phyloP scores from a whole-genome alignment of 2,329 filamentous ascomycete species.

The Apiospora sp. region DNA sequence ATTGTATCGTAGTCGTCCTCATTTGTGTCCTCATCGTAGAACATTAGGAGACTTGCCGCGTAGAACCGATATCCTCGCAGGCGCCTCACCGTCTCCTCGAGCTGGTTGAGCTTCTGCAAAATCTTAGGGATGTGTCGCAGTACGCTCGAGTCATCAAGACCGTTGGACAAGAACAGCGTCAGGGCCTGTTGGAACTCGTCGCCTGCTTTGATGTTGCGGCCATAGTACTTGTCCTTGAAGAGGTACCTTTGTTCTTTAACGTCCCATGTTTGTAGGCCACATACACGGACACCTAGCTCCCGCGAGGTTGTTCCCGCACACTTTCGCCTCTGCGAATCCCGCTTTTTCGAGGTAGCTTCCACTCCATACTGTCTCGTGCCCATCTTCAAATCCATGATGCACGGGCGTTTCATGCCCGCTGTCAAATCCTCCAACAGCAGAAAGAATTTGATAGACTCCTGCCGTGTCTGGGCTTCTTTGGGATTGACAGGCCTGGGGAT shows the following conservation, averaged over 20 bases:
- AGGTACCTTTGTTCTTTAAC: constrained; percentile 81
- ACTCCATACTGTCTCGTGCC: constrained; percentile 96
- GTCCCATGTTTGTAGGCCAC: constrained; percentile 97
- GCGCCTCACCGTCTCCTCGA: constrained; percentile 83
- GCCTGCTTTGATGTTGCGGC: constrained; percentile 85
- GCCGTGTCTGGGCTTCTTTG: constrained; percentile 75
- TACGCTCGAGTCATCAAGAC: constrained; percentile 80
- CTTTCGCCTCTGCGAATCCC: constrained; percentile 90
- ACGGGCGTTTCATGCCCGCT: constrained; percentile 93
- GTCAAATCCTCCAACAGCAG: constrained; percentile 93
- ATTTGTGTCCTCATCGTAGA: constrained; percentile 86
- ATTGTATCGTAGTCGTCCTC: constrained; percentile 60
- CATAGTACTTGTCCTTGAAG: constrained; percentile 99
- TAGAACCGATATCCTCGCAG: constrained; percentile 93
- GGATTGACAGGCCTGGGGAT: constrained; percentile 74
- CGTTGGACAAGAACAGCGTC: constrained; percentile 90
- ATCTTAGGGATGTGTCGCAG: constrained; percentile 88
- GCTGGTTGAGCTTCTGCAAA: constrained; percentile 79
- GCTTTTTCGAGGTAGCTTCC: constrained; percentile 90
- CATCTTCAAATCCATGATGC: constrained; percentile 98
- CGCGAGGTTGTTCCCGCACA: constrained; percentile 91
- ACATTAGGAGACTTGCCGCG: constrained; percentile 91
- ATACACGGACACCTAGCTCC: constrained; percentile 90
- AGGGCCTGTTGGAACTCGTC: constrained; percentile 88
- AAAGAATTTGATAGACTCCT: constrained; percentile 82